These are phyloP conservation scores for Magnusiomyces ingens DNA, from an alignment of 1,139 yeast genomes.

Conservation along the genomic window DNA sequence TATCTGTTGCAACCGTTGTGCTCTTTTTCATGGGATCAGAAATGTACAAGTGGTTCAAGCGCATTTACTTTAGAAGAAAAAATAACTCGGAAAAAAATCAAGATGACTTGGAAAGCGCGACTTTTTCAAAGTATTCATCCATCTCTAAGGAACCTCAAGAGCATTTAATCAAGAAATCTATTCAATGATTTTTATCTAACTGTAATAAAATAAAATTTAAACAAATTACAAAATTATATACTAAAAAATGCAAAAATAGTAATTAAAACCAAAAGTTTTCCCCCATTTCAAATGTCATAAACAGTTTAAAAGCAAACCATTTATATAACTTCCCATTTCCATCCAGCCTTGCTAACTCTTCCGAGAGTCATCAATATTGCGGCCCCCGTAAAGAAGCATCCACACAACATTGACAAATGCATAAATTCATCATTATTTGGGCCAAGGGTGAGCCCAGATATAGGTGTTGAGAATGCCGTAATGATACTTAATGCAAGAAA, in stretches of 20 bases:
- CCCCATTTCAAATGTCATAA: neutral
- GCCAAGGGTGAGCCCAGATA: conserved; percentile 13
- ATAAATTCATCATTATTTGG: conserved; percentile 1
- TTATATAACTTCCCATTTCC: neutral
- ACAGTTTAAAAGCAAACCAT: neutral
- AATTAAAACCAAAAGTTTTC: too few relatives aligned
- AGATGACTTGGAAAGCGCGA: conserved; percentile 50
- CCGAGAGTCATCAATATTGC: neutral
- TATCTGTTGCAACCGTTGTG: conserved; percentile 58
- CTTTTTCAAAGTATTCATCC: conserved; percentile 56
- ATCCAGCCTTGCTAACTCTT: conserved; percentile 4
- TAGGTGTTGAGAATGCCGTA: conserved; percentile 11
- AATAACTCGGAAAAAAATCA: conserved; percentile 47
- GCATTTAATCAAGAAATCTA: too few relatives aligned
- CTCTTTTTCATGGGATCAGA: conserved; percentile 59
- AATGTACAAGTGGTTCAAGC: conserved; percentile 59
- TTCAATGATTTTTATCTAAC: too few relatives aligned
- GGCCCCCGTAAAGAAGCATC: conserved; percentile 1
- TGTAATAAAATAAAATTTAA: too few relatives aligned
- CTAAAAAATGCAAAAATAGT: too few relatives aligned
- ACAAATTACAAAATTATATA: too few relatives aligned
- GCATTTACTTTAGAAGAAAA: conserved; percentile 44
- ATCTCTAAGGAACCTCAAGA: conserved; percentile 33
- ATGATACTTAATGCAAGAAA: conserved; percentile 32
- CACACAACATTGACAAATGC: neutral